Base-by-base conservation (phyloP, 352 stramenopile genomes). In the Labyrinthula sp. region DNA sequence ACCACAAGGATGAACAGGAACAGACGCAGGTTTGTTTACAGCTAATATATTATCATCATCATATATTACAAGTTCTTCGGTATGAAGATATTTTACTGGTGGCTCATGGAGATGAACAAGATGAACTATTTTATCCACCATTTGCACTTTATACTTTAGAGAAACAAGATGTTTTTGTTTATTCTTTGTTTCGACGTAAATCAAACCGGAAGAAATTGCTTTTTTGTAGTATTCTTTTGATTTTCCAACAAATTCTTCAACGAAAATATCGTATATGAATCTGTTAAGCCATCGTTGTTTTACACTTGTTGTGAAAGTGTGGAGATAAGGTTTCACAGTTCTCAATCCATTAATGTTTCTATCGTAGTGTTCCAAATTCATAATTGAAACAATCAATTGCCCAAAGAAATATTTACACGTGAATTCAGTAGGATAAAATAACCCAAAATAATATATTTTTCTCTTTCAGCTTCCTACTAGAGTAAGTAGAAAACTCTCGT, bases 31-130 rank as follows among this genome's bases (percentile, higher is more conserved):
- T 59, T 91, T 85, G 58, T 54, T 23, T 0, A 72, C 57, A 9
- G 56, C 26, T 48, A 89, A 66, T 48, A 87, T 26, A 34, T 78
- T 63, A 28, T 71, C 57, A 38, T 80, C 64, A 48, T 86, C 68
- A 49, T 74, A 57, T 7, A 79, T 62, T 39, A 88, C 66, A n/a
- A 40, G 7, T 31, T 89, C 62, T 10, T 80, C 67, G 15, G 82
- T 65, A 20, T 75, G 68, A 0, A 60, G 68, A 38, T 50, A 38
- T 5, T 9, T 18, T 25, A 96, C 82, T 7, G 80, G 81, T 15
- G 86, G 86, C 67, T 96, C 86, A 54, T 95, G 84, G 30, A 84
- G 79, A 75, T 95, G 84, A 38, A 77, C 75, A 54, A 69, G 79
- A 62, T 96, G 84, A 12, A 77, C 67, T 27, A 96, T 72, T 29